phyloP scores from a whole-genome alignment of 169 alveolate species.

The Plasmodium blacklocki region DNA sequence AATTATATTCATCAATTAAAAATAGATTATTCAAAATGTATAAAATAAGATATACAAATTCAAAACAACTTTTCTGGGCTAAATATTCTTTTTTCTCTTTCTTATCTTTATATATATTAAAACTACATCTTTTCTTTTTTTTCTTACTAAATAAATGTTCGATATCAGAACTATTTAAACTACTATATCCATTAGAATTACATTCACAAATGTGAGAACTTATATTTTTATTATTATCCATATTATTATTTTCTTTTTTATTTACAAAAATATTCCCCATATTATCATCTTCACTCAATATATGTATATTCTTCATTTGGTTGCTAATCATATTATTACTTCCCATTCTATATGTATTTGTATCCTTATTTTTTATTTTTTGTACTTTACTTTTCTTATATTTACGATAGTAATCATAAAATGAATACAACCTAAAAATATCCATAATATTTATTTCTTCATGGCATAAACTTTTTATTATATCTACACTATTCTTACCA shows the following conservation, averaged over 20 bases:
- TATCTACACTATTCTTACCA: not conserved
- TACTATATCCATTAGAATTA: slow-evolving; percentile 31
- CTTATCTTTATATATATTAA: slow-evolving; percentile 34
- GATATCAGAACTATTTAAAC: slow-evolving; percentile 63
- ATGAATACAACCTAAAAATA: slow-evolving; percentile 31
- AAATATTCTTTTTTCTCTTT: slow-evolving; percentile 18
- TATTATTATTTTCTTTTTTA: slow-evolving; percentile 2
- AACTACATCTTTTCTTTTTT: not conserved
- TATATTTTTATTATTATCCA: not conserved
- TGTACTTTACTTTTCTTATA: slow-evolving; percentile 30
- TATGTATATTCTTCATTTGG: not conserved
- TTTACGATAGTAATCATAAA: slow-evolving; percentile 27
- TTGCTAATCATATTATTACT: not conserved
- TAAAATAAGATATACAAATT: slow-evolving; percentile 33
- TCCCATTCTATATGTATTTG: not conserved
- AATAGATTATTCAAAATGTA: slow-evolving; percentile 55
- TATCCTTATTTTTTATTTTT: not conserved
- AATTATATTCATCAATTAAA: slow-evolving; percentile 40
- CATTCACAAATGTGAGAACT: not conserved
- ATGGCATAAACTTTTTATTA: slow-evolving; percentile 1
- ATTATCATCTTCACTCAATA: too few relatives aligned
- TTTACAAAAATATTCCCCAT: not conserved
- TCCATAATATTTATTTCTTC: slow-evolving; percentile 31
- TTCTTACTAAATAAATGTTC: slow-evolving; percentile 14
- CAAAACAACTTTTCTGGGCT: slow-evolving; percentile 45